Evolutionary conservation across 2,329 filamentous ascomycete genomes (phyloP).

Genomic region (Fusarium decemcellulare): DNA sequence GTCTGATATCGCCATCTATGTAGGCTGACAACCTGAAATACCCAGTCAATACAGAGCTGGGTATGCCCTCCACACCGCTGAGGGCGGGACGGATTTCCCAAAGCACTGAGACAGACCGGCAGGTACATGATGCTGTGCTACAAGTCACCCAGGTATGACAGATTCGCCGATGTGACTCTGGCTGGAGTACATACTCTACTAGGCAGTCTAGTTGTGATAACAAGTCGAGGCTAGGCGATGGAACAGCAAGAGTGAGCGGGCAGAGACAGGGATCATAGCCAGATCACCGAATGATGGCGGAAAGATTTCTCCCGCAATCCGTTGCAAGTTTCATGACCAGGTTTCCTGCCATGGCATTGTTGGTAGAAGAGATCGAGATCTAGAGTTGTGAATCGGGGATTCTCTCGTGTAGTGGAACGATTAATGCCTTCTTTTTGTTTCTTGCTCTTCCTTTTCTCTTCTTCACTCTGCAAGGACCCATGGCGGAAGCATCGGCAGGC

Average conservation of each 20-base stretch:
- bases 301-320: conserved; percentile 18
- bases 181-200: not conserved
- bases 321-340: conserved; percentile 26
- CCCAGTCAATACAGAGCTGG: conserved; percentile 27
- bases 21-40: conserved; percentile 28
- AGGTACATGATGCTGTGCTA: conserved; percentile 34
- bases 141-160: conserved; percentile 28
- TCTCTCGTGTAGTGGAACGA: conserved; percentile 4
- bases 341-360: conserved; percentile 14
- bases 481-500: conserved; percentile 41
- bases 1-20: conserved; percentile 26
- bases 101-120: conserved; percentile 29
- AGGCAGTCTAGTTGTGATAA: not conserved
- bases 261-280: conserved; percentile 27
- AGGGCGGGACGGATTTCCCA: conserved; percentile 32
- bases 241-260: conserved; percentile 22
- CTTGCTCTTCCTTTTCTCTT: conserved; percentile 1
- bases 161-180: conserved; percentile 31
- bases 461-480: conserved; percentile 30
- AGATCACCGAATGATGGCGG: conserved; percentile 8
- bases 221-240: conserved; percentile 7
- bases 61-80: conserved; percentile 40
- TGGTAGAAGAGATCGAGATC: conserved; percentile 41
- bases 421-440: not conserved
- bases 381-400: conserved; percentile 6